Evolutionary conservation across 2,329 filamentous ascomycete genomes (phyloP).

Genomic region (Trichoderma brevicompactum): DNA sequence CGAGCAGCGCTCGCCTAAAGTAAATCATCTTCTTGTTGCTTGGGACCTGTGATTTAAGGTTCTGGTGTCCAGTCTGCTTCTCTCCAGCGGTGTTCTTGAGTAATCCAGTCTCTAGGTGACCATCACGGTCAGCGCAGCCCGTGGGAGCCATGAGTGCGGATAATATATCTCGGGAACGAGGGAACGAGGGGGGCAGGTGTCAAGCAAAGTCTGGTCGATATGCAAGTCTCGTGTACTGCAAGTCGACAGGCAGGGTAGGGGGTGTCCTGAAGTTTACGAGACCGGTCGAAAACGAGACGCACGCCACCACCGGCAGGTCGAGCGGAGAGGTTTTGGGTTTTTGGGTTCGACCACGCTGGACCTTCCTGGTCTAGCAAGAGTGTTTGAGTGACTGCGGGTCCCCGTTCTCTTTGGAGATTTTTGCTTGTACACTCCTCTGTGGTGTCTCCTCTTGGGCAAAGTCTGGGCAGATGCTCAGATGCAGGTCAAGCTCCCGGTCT

Average conservation of each 20-base stretch:
- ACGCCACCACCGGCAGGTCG: constrained; percentile 19
- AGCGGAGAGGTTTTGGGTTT: constrained; percentile 20
- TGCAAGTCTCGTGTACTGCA: constrained; percentile 21
- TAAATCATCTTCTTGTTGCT: constrained; percentile 31
- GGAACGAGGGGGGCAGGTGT: background rate
- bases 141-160: constrained; percentile 31
- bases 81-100: constrained; percentile 35
- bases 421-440: background rate
- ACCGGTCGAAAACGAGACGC: constrained; percentile 23
- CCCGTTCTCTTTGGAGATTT: constrained; percentile 14
- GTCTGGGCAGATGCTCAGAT: constrained; percentile 18
- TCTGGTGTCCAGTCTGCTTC: constrained; percentile 29
- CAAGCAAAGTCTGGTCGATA: constrained; percentile 7
- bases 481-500: constrained; percentile 8
- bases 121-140: constrained; percentile 23
- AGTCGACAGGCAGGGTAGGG: constrained; percentile 19
- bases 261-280: constrained; percentile 26
- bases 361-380: constrained; percentile 26
- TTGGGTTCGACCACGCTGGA: constrained; percentile 26
- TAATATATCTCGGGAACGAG: constrained; percentile 7
- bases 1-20: constrained; percentile 29
- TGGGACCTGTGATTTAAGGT: background rate
- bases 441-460: constrained; percentile 14
- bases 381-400: constrained; percentile 24
- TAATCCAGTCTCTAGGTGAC: constrained; percentile 35